Base-by-base conservation (phyloP, 306 rosid genomes). In the Lablab purpureus region DNA sequence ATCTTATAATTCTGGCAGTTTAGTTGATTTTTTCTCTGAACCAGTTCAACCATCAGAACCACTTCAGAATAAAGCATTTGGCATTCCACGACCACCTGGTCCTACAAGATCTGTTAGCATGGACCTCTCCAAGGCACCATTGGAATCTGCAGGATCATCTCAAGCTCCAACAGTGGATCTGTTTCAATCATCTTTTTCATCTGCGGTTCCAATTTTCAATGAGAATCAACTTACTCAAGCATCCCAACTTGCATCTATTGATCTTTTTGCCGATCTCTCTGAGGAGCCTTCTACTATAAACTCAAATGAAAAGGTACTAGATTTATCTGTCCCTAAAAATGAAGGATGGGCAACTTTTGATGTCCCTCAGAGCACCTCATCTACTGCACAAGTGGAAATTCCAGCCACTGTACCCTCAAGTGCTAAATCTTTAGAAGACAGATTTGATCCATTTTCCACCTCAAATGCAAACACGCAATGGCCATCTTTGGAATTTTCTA, bases 301-400 rank as follows among this genome's bases (percentile, higher is more conserved):
- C 76, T 82, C 69, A 32, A 80, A 81, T 76, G 85, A 82, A 18
- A 84, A 69, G 71, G 22, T 80, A 28, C 84, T 50, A 15, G 85
- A 85, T 40, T 68, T 81, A 47, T 80, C 86, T 80, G 73, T 78
- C 63, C 88, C 93, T 49, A 80, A 70, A 84, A 89, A 82, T 81
- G 93, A 87, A 79, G 97, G 94, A 55, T 93, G 98, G 98, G 98
- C 98, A 51, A 88, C 93, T 21, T 91, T 93, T 87, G 97, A 93
- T 76, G 58, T 50, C 9, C 98, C 89, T 60, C 89, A 82, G 71
- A 30, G 84, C 64, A 54, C 88, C 27, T 13, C 82, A 68, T 82
- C 89, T 55, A 23, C 72, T 74, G 36, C 84, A 27, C 67, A 77
- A 71, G 68, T 67, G 34, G 90, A 76, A 77, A 83, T 65, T 85